Evolutionary conservation across 371 early-diverging fungal species (phyloP).

Genomic region (Mucor indicus): DNA sequence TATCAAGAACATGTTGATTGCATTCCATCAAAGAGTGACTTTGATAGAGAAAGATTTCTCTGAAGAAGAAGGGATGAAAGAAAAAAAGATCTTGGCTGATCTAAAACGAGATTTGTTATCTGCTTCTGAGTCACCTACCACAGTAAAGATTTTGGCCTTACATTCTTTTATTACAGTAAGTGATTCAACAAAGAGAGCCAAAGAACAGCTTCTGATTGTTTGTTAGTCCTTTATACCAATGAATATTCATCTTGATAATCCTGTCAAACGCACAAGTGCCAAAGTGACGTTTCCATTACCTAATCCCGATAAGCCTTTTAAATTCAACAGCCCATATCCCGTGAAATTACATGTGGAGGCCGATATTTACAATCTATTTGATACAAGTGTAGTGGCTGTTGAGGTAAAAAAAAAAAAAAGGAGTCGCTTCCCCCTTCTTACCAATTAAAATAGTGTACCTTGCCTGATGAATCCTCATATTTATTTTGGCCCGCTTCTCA

Average conservation of each 20-base stretch:
- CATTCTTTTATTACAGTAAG: slow-evolving; percentile 37
- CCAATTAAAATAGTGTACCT: slow-evolving; percentile 18
- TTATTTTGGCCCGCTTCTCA: slow-evolving; percentile 40
- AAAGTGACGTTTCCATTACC: slow-evolving; percentile 32
- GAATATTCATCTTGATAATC: slow-evolving; percentile 27
- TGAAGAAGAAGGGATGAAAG: not conserved
- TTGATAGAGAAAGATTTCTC: slow-evolving; percentile 19
- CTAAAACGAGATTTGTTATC: slow-evolving; percentile 22
- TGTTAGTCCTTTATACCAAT: slow-evolving; percentile 34
- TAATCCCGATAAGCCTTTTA: slow-evolving; percentile 40
- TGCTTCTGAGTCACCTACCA: slow-evolving; percentile 25
- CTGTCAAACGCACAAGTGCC: slow-evolving; percentile 36
- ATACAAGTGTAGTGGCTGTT: slow-evolving; percentile 35
- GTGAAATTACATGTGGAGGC: slow-evolving; percentile 37
- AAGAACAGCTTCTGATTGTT: slow-evolving; percentile 7
- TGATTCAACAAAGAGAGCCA: too few relatives aligned
- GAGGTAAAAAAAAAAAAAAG: slow-evolving; percentile 24
- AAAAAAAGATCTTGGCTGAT: slow-evolving; percentile 7
- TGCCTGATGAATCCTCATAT: slow-evolving; percentile 34
- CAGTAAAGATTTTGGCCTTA: slow-evolving; percentile 21
- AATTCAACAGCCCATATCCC: slow-evolving; percentile 28
- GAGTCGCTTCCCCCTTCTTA: too few relatives aligned
- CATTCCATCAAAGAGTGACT: slow-evolving; percentile 31
- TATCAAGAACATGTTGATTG: slow-evolving; percentile 32
- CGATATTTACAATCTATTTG: slow-evolving; percentile 29